Evolutionary conservation across 345 rosid species (phyloP), one percentile per base, ranked within the genome.

Genomic region (Euphorbia peplus): DNA sequence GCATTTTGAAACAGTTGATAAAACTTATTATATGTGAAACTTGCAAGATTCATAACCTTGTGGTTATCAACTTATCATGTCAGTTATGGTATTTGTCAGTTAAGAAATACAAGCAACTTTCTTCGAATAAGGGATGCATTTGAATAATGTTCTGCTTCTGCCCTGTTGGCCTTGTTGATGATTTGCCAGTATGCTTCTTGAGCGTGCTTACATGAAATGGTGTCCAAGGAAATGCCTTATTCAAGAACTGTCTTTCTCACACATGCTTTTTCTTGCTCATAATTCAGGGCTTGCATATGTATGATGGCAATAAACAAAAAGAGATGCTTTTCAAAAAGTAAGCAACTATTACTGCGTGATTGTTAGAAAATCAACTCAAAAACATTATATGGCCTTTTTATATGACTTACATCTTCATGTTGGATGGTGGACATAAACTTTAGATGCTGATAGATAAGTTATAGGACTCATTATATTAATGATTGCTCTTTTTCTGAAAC

Each of bases 291-390:
- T 78, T 76, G 86, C 87, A 88, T 62, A 80, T 85, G 2, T 37
- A 75, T 48, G 93, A 90, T 46, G 88, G 90, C 67, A 86, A 86
- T 64, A 79, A 83, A 60, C 72, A 81, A 77, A 82, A 90, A 86
- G 50, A 84, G 81, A 81, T 77, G 73, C 72, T 92, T 78, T 88
- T 87, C 73, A 84, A 75, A 37, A 89, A 90, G 96, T 92, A 83
- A 85, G 96, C 61, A 74, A 65, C 66, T 61, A n/a, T n/a, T 67
- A 63, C 22, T 47, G 42, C 69, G 65, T 41, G 60, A 39, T 51
- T 67, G 42, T 59, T 51, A 21, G 32, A 28, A 32, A 63, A 24
- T 61, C 30, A 62, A 22, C 42, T 42, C 32, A n/a, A 41, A 41
- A 14, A 62, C 22, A 16, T 68, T 61, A 10, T n/a, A n/a, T n/a